Evolutionary conservation across 1,284 basidiomycete species (phyloP).

Genomic region (Ceratobasidium sp.): DNA sequence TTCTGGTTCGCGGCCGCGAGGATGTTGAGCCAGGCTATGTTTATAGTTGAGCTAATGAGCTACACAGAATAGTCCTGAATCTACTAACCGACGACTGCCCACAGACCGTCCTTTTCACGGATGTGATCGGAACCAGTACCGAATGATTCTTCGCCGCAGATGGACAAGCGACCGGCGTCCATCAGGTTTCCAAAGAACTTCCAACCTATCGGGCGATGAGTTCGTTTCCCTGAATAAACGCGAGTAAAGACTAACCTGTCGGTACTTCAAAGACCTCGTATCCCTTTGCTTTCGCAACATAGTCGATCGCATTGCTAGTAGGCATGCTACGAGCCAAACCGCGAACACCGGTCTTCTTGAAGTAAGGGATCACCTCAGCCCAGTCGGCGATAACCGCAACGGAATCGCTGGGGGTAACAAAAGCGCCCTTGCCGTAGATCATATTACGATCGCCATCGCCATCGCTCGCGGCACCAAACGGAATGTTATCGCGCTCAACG

Average conservation of each 20-base stretch:
- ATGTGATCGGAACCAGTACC: slow-evolving; percentile 99
- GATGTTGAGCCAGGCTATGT: slow-evolving; percentile 94
- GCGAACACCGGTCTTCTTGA: slow-evolving; percentile 91
- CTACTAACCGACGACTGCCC: slow-evolving; percentile 89
- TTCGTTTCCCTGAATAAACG: not conserved
- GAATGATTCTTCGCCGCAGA: slow-evolving; percentile 99
- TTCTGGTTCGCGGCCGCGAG: slow-evolving; percentile 92
- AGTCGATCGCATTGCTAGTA: slow-evolving; percentile 95
- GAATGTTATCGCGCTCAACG: slow-evolving; percentile 88
- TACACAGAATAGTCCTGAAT: not conserved
- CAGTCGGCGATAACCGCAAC: slow-evolving; percentile 99
- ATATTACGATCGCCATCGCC: slow-evolving; percentile 99
- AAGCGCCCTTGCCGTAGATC: slow-evolving; percentile 98
- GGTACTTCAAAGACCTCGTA: slow-evolving; percentile 96
- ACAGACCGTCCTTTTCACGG: slow-evolving; percentile 98
- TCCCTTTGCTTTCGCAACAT: slow-evolving; percentile 95
- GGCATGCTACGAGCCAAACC: slow-evolving; percentile 98
- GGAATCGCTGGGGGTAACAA: slow-evolving; percentile 97
- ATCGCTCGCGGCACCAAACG: slow-evolving; percentile 96
- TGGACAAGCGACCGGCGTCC: slow-evolving; percentile 97
- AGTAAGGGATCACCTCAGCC: slow-evolving; percentile 96
- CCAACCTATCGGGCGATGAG: slow-evolving; percentile 79
- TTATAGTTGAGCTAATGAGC: not conserved
- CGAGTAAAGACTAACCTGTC: slow-evolving; percentile 72
- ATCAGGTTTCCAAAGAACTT: slow-evolving; percentile 99